These are phyloP conservation scores for Endotrypanum monterogeii DNA, from an alignment of 208 protist genomes.

Conservation along the genomic window DNA sequence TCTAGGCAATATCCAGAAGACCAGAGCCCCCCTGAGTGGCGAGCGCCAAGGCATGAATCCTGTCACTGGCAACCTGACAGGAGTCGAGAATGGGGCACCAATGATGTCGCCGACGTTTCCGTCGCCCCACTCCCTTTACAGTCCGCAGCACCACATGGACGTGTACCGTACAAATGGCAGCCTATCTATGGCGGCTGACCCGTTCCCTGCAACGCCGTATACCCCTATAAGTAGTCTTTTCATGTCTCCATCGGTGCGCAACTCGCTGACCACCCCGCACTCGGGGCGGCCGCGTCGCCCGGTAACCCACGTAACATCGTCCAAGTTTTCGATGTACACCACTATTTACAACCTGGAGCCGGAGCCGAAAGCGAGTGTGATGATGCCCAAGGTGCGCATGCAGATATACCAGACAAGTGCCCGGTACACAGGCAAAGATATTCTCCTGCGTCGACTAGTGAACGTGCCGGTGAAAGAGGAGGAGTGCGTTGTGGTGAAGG, in stretches of 20 bases:
- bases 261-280: conserved; percentile 39
- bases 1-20: not conserved
- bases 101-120: conserved; percentile 53
- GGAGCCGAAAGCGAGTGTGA: conserved; percentile 53
- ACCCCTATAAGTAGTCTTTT: conserved; percentile 72
- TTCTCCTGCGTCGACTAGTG: conserved; percentile 76
- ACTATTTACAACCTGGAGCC: conserved; percentile 89
- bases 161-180: conserved; percentile 63
- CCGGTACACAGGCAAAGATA: conserved; percentile 75
- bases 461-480: conserved; percentile 54
- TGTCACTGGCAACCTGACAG: conserved; percentile 26
- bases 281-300: conserved; percentile 38
- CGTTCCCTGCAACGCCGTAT: conserved; percentile 85
- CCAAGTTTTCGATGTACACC: conserved; percentile 86
- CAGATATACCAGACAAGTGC: conserved; percentile 81
- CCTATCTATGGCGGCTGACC: conserved; percentile 49
- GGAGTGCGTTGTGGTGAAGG: conserved; percentile 57
- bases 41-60: conserved; percentile 23
- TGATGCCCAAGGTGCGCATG: conserved; percentile 66
- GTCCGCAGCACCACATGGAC: conserved; percentile 59
- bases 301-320: conserved; percentile 78
- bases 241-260: conserved; percentile 70
- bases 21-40: conserved; percentile 3
- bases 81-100: conserved; percentile 25
- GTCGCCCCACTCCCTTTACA: conserved; percentile 68